Base-by-base conservation (phyloP, 1,139 yeast species). In the Zhuliangozyma parablackwelliae region DNA sequence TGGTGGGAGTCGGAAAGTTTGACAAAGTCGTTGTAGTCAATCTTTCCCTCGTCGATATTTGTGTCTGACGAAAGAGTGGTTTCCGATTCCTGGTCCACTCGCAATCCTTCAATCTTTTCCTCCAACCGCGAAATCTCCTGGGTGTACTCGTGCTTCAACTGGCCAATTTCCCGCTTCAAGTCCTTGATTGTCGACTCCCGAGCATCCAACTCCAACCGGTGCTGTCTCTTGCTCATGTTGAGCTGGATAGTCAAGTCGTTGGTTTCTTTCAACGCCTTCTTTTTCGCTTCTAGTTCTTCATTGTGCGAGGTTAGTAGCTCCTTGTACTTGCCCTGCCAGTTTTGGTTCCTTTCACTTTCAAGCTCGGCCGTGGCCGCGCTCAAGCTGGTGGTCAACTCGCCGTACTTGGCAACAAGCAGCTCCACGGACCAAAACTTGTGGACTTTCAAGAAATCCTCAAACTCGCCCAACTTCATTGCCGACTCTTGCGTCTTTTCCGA, bases 111-210 rank as follows among this genome's bases (percentile, higher is more conserved):
- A 40, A 77, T 57, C 41, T 73, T 75, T 32, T 57, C 59, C 50
- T 77, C 82, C 34, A 77, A 54, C 29, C 81, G 57, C 23, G 65
- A 53, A 10, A 78, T 62, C 47, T 80, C 87, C 11, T 54, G 51
- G 9, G 59, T 39, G 42, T 63, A 69, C 21, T 71, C 79, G 25
- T 63, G 65, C 33, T 61, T 63, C 2, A 56, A 39, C 10, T 54
- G 47, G 5, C 44, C 37, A 5, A 61, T 47, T 6, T 66, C 63
- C n/a, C 49, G 42, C 35, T 56, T 61, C 33, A 65, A 45, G 9
- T 54, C 55, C 10, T 40, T 42, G 1, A 68, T 58, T 5, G 49
- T 38, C 5, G 49, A 47, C 16, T 59, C 56, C 37, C 66, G 68
- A 2, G 61, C 50, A 12, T 50, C 54, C 11, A 67, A 31, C 27